Percentiles rank a stretch among this genome's conserved stretches.
phyloP scores from a whole-genome alignment of 139 green algal genomes.

The Coccomyxa sp. region DNA sequence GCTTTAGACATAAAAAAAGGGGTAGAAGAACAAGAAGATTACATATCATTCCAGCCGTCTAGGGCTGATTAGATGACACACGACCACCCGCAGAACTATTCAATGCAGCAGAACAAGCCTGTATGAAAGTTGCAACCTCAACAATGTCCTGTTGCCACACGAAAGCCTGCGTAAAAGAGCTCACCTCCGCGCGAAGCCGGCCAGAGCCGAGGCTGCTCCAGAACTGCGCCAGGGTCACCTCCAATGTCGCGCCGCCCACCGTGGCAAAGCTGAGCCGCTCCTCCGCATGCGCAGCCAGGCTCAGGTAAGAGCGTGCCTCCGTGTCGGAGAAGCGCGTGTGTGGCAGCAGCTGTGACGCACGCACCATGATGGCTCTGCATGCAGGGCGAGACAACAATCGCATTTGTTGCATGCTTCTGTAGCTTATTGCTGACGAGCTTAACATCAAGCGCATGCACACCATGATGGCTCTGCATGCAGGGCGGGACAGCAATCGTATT shows the following conservation, averaged over 20 bases:
- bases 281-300: constrained; percentile 34
- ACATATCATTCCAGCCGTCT: no score
- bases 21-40: no score
- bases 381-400: background rate
- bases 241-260: constrained; percentile 53
- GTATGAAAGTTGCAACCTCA: no score
- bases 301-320: constrained; percentile 41
- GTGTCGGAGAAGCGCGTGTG: constrained; percentile 56
- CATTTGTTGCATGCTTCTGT: background rate
- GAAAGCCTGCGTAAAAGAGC: no score
- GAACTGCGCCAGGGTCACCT: constrained; percentile 80
- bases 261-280: constrained; percentile 40
- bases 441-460: no score
- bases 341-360: constrained; percentile 56
- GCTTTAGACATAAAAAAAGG: no score
- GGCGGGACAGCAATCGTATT: background rate
- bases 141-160: no score
- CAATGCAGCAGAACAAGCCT: no score
- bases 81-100: no score
- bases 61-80: no score
- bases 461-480: constrained; percentile 38
- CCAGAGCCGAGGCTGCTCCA: constrained; percentile 57
- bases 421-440: no score
- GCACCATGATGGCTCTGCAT: constrained; percentile 41
- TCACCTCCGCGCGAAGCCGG: constrained; percentile 45